A percentile compares a stretch with the other conserved stretches of the same genome.
Evolutionary conservation across 2,329 filamentous ascomycete genomes (phyloP).

Genomic region (Scopulariopsis brevicaulis): DNA sequence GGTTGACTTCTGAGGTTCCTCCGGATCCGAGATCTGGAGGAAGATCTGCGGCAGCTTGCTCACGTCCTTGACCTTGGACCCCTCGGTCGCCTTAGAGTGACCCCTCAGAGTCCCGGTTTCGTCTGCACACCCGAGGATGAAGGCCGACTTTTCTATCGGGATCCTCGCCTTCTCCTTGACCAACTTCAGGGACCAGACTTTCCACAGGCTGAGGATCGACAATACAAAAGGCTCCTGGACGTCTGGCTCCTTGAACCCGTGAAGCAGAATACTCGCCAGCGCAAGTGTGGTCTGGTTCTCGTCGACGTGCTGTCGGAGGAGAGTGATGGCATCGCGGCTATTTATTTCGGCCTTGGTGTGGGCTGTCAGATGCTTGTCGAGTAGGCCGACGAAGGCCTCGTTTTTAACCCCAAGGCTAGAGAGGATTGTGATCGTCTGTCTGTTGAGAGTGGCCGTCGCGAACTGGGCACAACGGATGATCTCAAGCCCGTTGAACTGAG

Average conservation of each 20-base stretch:
- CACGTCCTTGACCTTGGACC: conserved; percentile 27
- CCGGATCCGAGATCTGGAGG: conserved; percentile 59
- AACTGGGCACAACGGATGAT: conserved; percentile 73
- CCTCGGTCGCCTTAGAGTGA: conserved; percentile 40
- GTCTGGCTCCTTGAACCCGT: conserved; percentile 61
- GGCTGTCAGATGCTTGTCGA: conserved; percentile 53
- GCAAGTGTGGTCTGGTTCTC: conserved; percentile 69
- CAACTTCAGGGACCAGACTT: conserved; percentile 77
- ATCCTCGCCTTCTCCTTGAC: conserved; percentile 91
- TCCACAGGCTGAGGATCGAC: conserved; percentile 74
- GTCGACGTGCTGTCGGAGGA: conserved; percentile 70
- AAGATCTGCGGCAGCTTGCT: conserved; percentile 73
- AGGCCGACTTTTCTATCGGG: conserved; percentile 69
- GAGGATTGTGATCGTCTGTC: conserved; percentile 82
- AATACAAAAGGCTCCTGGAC: conserved; percentile 66
- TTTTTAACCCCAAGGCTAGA: conserved; percentile 64
- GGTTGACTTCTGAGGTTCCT: conserved; percentile 44
- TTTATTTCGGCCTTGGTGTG: conserved; percentile 62
- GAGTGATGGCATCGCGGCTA: conserved; percentile 48
- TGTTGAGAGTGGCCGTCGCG: conserved; percentile 71
- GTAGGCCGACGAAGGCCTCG: conserved; percentile 53
- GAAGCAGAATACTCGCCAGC: conserved; percentile 64
- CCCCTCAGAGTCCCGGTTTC: conserved; percentile 70
- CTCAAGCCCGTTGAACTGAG: conserved; percentile 62
- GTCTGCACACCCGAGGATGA: conserved; percentile 79